Conservation (phyloP, 257 asterid species). For the Ilex aquifolium region DNA sequence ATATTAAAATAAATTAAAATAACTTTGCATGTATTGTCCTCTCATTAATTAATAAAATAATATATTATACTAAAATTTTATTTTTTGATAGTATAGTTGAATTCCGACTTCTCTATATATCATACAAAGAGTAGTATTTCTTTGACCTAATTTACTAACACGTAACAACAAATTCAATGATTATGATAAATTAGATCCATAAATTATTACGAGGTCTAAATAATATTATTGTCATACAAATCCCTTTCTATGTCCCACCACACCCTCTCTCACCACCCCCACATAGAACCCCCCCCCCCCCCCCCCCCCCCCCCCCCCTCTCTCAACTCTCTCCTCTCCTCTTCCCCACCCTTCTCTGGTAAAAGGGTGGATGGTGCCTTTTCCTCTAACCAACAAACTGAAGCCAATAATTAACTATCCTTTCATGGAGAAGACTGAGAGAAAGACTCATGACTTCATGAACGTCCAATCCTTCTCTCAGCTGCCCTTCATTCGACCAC, state of each 20-base stretch:
- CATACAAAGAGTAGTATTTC: no score
- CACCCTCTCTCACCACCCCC: background rate
- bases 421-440: constrained; percentile 54
- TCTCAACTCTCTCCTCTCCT: constrained; percentile 2
- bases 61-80: no score
- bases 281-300: constrained; percentile 7
- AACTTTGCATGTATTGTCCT: no score
- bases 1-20: no score
- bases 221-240: constrained; percentile 13
- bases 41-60: no score
- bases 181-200: no score
- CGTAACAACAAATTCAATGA: no score
- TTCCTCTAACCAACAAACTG: background rate
- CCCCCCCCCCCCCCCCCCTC: no score
- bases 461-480: constrained; percentile 89
- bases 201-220: no score
- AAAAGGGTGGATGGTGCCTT: constrained; percentile 8
- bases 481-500: constrained; percentile 77
- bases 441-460: constrained; percentile 79
- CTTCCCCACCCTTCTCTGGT: constrained; percentile 1
- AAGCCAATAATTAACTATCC: background rate
- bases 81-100: no score
- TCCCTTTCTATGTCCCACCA: constrained; percentile 37
- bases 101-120: no score
- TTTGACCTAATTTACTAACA: no score